Evolutionary conservation across 2,329 filamentous ascomycete species (phyloP), one percentile per base, ranked within the genome.

Genomic region (Neobulgaria alba): DNA sequence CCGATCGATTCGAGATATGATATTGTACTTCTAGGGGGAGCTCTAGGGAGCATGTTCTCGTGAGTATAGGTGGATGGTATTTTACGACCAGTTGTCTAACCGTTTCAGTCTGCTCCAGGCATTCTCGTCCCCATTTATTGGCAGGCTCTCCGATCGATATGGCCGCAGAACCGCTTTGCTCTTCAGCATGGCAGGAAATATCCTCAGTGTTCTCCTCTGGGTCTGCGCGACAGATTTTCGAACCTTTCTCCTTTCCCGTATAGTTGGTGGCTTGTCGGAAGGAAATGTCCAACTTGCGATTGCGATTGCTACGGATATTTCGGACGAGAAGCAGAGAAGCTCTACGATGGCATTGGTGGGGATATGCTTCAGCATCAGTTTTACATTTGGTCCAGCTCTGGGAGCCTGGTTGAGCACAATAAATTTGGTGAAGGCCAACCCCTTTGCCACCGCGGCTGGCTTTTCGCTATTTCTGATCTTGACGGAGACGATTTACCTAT

Each of bases 1-100:
- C 89, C 90, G 33, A 96, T 98, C 63, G 90, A 95, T 59, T 89
- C 89, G 42, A 81, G 87, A 67, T 95, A 98, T 69, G 92, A 98
- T 61, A 95, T 96, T 53, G 89, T 98, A 18, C 75, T 98, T 32
- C 77, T 98, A 4, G 92, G 92, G 39, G 92, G 92, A 35, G 92
- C 90, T 16, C 71, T 98, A 18, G 92, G 92, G 49, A 95, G 89
- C 41, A 70, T 98, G 15, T 98, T 98, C 69, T 80, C 76, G 71
- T 75, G 56, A 46, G 70, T 52, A 32, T 17, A 10, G 23, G 3
- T 7, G 14, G n/a, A 8, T 18, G 14, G 5, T n/a, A 36, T 14
- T 10, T 36, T 17, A 3, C 4, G 5, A 20, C 5, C 23, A 10
- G 5, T 12, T 12, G 29, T 29, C 35, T 39, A 30, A 39, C 30